Evolutionary conservation across 192 early-diverging fungal genomes (phyloP).

Genomic region (Entomortierella beljakovae): DNA sequence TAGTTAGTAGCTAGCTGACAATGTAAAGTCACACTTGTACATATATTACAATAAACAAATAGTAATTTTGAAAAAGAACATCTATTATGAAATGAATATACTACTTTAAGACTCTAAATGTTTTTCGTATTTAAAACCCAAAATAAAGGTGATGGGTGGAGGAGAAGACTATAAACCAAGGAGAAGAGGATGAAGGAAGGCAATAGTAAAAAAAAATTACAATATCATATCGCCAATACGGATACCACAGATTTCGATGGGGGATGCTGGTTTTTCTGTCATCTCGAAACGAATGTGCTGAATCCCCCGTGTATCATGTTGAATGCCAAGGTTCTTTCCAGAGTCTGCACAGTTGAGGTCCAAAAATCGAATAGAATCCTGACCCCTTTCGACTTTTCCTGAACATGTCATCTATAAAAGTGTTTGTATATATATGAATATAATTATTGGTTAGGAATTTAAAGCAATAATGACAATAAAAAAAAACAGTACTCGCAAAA

Average conservation of each 20-base stretch:
- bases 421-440: not conserved
- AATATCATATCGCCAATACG: slow-evolving; percentile 45
- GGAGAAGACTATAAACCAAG: not conserved
- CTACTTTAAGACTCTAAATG: not conserved
- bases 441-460: not conserved
- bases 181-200: not conserved
- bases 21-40: not conserved
- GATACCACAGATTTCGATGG: slow-evolving; percentile 49
- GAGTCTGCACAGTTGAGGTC: slow-evolving; percentile 24
- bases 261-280: slow-evolving; percentile 15
- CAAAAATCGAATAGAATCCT: slow-evolving; percentile 31
- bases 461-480: not conserved
- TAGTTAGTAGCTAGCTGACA: not conserved
- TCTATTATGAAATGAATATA: not conserved
- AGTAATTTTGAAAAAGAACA: not conserved
- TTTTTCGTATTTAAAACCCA: not conserved
- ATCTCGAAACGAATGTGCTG: slow-evolving; percentile 39
- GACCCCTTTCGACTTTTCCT: slow-evolving; percentile 12
- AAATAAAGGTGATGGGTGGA: not conserved
- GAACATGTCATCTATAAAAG: slow-evolving; percentile 36
- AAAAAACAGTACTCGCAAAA: not conserved
- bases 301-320: slow-evolving; percentile 33
- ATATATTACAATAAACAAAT: too few species aligned
- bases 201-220: not conserved
- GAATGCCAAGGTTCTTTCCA: slow-evolving; percentile 25